Percentiles rank a stretch among this genome's conserved stretches.
phyloP scores from a whole-genome alignment of 2,329 filamentous ascomycete species.

The Pleurostoma richardsiae region DNA sequence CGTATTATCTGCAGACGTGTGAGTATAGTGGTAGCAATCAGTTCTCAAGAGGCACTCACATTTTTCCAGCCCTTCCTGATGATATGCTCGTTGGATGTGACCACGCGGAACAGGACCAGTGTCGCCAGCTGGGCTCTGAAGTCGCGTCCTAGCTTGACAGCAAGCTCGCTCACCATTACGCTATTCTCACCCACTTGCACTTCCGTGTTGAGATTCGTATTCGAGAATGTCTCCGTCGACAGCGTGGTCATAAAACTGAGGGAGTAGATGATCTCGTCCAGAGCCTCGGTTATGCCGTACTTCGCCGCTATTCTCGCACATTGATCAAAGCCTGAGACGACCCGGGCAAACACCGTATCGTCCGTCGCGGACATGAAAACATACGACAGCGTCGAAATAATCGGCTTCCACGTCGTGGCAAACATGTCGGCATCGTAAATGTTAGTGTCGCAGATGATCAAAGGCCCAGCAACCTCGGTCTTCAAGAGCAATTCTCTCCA shows the following conservation, averaged over 20 bases:
- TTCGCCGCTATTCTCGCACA: slow-evolving; percentile 88
- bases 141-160: slow-evolving; percentile 90
- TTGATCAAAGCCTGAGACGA: slow-evolving; percentile 93
- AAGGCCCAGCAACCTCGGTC: slow-evolving; percentile 66
- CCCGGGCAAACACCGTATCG: slow-evolving; percentile 87
- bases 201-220: slow-evolving; percentile 88
- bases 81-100: slow-evolving; percentile 76
- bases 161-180: slow-evolving; percentile 97
- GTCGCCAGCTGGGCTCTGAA: slow-evolving; percentile 91
- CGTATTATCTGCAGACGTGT: slow-evolving; percentile 64
- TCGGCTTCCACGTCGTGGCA: slow-evolving; percentile 88
- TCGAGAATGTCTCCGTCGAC: slow-evolving; percentile 69
- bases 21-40: slow-evolving; percentile 17
- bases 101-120: slow-evolving; percentile 89
- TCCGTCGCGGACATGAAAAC: slow-evolving; percentile 99
- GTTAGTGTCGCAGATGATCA: slow-evolving; percentile 83
- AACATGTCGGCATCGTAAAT: slow-evolving; percentile 98
- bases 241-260: slow-evolving; percentile 88
- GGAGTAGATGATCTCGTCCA: slow-evolving; percentile 90
- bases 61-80: slow-evolving; percentile 75
- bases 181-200: slow-evolving; percentile 87
- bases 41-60: slow-evolving; percentile 43
- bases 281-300: slow-evolving; percentile 75
- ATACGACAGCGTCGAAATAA: slow-evolving; percentile 91
- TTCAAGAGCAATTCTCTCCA: slow-evolving; percentile 94